Conservation (phyloP, 768 basidiomycete genomes). For the Chalciporus pseudorubinellus region DNA sequence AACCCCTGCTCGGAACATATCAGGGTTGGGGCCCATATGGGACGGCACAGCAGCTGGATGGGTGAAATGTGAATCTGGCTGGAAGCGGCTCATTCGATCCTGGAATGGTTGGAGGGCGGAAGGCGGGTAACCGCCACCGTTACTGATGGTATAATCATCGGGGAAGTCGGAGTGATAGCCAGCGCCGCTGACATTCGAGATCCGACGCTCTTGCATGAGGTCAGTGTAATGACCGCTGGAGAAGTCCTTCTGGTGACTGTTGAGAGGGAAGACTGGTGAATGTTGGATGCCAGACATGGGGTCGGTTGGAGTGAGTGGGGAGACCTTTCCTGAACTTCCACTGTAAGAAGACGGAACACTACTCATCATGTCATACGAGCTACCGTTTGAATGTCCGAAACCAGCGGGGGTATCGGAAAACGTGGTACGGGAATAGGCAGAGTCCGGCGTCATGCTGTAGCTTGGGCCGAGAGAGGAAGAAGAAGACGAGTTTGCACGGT, state of each 20-base stretch:
- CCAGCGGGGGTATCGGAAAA: conserved; percentile 61
- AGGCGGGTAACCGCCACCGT: conserved; percentile 46
- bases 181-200: conserved; percentile 42
- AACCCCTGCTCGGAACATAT: conserved; percentile 60
- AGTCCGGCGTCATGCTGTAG: conserved; percentile 54
- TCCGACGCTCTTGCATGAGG: conserved; percentile 55
- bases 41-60: conserved; percentile 46
- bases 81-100: conserved; percentile 57
- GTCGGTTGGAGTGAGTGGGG: conserved; percentile 71
- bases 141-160: conserved; percentile 59
- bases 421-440: conserved; percentile 55
- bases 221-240: conserved; percentile 56
- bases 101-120: conserved; percentile 56
- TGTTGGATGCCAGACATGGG: conserved; percentile 57
- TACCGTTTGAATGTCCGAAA: conserved; percentile 50
- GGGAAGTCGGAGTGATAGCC: conserved; percentile 58
- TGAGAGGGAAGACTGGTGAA: conserved; percentile 48
- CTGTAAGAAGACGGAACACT: conserved; percentile 60
- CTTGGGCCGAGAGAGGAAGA: conserved; percentile 62
- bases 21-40: conserved; percentile 50
- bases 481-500: conserved; percentile 70
- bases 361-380: conserved; percentile 65
- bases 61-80: conserved; percentile 50
- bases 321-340: conserved; percentile 66
- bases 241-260: conserved; percentile 52